Evolutionary conservation across 352 stramenopile species (phyloP).

Genomic region (Globisporangium mamillatum): DNA sequence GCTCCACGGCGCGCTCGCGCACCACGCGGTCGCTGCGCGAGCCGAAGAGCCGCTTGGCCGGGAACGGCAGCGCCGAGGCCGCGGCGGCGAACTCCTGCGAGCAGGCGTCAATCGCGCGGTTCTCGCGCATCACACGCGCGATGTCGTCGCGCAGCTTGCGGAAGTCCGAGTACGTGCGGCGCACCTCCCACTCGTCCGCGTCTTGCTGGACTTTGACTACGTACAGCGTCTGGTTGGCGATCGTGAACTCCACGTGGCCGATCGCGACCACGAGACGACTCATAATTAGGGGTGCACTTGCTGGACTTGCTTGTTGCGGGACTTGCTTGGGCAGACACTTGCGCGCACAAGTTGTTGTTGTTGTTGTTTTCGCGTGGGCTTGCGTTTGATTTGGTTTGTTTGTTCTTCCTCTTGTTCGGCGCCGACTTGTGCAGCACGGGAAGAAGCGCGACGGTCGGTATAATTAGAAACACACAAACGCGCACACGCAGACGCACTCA

Average conservation of each 20-base stretch:
- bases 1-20: conserved; percentile 66
- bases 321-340: not conserved
- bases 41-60: conserved; percentile 62
- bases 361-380: not conserved
- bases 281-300: conserved; percentile 26
- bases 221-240: conserved; percentile 64
- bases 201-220: conserved; percentile 77
- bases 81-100: conserved; percentile 38
- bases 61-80: conserved; percentile 46
- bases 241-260: conserved; percentile 76
- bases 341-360: not conserved
- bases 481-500: not conserved
- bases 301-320: not conserved
- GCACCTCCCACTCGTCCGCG: conserved; percentile 66
- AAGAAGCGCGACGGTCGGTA: conserved; percentile 1
- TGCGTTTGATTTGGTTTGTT: conserved; percentile 1
- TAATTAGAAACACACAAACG: conserved; percentile 1
- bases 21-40: conserved; percentile 68
- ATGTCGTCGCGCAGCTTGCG: conserved; percentile 68
- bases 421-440: not conserved
- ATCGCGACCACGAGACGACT: conserved; percentile 74
- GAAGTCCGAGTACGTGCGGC: conserved; percentile 71
- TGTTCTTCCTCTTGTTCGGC: not conserved
- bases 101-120: conserved; percentile 42
- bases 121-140: conserved; percentile 59